A percentile compares a stretch with the other conserved stretches of the same genome.
Evolutionary conservation across 768 basidiomycete species (phyloP).

Genomic region (Hirschioporus abietinus): DNA sequence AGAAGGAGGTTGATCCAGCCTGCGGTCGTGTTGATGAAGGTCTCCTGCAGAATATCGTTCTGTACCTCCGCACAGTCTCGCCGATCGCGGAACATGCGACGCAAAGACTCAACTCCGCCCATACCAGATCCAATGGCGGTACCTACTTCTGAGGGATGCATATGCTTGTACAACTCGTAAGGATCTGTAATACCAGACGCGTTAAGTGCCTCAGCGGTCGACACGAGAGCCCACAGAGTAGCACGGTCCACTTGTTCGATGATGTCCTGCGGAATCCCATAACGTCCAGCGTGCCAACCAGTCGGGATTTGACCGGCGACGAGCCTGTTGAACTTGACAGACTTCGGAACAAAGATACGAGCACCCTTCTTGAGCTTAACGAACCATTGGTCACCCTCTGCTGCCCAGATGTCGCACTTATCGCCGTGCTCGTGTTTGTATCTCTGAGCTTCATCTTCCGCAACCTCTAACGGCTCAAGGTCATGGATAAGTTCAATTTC

Average conservation of each 20-base stretch:
- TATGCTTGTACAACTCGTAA: constrained; percentile 93
- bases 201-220: constrained; percentile 92
- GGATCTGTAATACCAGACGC: constrained; percentile 97
- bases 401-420: constrained; percentile 93
- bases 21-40: constrained; percentile 99
- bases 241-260: constrained; percentile 90
- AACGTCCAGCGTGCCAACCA: constrained; percentile 94
- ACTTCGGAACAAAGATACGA: constrained; percentile 87
- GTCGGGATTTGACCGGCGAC: constrained; percentile 97
- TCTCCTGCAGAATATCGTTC: constrained; percentile 97
- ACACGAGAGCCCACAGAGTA: constrained; percentile 92
- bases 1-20: constrained; percentile 96
- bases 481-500: constrained; percentile 96
- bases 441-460: constrained; percentile 84
- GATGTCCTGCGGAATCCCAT: constrained; percentile 96
- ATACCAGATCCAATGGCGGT: constrained; percentile 94
- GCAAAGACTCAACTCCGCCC: constrained; percentile 89
- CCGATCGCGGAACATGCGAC: constrained; percentile 98
- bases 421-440: constrained; percentile 97
- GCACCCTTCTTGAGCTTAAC: constrained; percentile 99
- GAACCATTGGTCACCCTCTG: constrained; percentile 91
- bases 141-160: constrained; percentile 96
- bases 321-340: constrained; percentile 88
- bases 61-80: constrained; percentile 98
- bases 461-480: constrained; percentile 91